Conservation (phyloP, 2,329 filamentous ascomycete genomes). For the Proliferodiscus dingleyae region DNA sequence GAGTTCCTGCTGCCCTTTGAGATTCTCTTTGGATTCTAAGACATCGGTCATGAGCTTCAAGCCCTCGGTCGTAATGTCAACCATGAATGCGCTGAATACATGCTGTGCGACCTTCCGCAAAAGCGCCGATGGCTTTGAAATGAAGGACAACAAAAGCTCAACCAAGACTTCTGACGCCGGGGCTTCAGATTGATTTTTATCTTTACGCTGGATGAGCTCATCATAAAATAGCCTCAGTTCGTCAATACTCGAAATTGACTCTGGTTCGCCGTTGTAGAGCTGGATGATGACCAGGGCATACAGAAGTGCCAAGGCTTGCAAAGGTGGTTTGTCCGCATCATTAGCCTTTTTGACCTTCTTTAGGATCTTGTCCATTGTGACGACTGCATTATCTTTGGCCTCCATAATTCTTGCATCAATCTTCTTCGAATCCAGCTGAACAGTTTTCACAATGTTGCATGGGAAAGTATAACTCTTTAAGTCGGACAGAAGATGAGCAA, state of each 20-base stretch:
- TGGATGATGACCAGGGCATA: constrained; percentile 83
- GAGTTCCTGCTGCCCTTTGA: constrained; percentile 77
- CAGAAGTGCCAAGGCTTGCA: constrained; percentile 69
- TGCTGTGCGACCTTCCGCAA: constrained; percentile 83
- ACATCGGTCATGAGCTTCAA: constrained; percentile 64
- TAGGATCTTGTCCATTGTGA: constrained; percentile 48
- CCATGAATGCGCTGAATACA: constrained; percentile 78
- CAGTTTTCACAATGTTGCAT: constrained; percentile 23
- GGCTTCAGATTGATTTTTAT: constrained; percentile 46
- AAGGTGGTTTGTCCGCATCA: constrained; percentile 27
- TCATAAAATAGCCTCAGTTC: constrained; percentile 76
- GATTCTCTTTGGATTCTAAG: constrained; percentile 72
- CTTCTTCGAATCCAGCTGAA: constrained; percentile 37
- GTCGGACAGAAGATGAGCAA: constrained; percentile 52
- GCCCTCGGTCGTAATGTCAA: constrained; percentile 67
- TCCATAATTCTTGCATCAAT: constrained; percentile 53
- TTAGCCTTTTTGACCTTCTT: constrained; percentile 36
- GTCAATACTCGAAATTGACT: constrained; percentile 75
- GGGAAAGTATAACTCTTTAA: constrained; percentile 46
- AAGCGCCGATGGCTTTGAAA: constrained; percentile 77
- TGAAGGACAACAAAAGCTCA: constrained; percentile 85
- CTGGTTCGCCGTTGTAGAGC: constrained; percentile 82
- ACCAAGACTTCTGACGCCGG: constrained; percentile 68
- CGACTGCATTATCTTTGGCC: constrained; percentile 47
- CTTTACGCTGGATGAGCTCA: constrained; percentile 50